Evolutionary conservation across 1,284 basidiomycete genomes (phyloP).

Genomic region (Vanrija sp.): DNA sequence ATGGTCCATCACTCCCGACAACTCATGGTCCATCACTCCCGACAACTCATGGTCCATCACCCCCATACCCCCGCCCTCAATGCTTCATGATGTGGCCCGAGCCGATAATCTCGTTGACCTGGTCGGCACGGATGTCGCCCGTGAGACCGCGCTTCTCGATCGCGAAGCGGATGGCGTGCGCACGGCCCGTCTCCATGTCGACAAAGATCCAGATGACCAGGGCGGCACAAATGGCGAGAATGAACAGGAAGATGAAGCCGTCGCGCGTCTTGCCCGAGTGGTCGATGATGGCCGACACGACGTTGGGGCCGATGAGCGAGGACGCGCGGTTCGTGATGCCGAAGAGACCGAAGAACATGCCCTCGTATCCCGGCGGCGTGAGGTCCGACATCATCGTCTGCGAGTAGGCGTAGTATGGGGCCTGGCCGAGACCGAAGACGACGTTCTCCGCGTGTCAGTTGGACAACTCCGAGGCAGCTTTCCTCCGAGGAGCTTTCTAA

Average conservation of each 20-base stretch:
- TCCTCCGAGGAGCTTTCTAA: too few relatives aligned
- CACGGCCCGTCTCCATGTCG: slow-evolving; percentile 62
- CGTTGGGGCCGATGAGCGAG: slow-evolving; percentile 74
- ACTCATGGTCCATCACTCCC: too few relatives aligned
- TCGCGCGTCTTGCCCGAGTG: slow-evolving; percentile 53
- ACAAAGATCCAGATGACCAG: slow-evolving; percentile 68
- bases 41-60: background rate
- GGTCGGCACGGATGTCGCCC: slow-evolving; percentile 13
- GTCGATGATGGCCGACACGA: slow-evolving; percentile 69
- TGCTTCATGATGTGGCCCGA: background rate
- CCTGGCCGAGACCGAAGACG: slow-evolving; percentile 72
- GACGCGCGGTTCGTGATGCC: slow-evolving; percentile 76
- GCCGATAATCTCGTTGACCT: slow-evolving; percentile 7
- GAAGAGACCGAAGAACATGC: slow-evolving; percentile 76
- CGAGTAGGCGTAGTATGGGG: slow-evolving; percentile 72
- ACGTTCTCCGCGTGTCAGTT: slow-evolving; percentile 51
- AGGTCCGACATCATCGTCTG: slow-evolving; percentile 58
- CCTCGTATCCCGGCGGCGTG: slow-evolving; percentile 73
- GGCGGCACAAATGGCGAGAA: slow-evolving; percentile 58
- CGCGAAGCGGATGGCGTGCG: slow-evolving; percentile 56
- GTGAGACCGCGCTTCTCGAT: slow-evolving; percentile 18
- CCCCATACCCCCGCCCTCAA: too few relatives aligned
- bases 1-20: background rate
- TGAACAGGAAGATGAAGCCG: slow-evolving; percentile 71
- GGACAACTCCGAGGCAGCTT: too few relatives aligned